Evolutionary conservation across 2,329 filamentous ascomycete genomes (phyloP).

Genomic region (Phyllosticta paracitricarpa): DNA sequence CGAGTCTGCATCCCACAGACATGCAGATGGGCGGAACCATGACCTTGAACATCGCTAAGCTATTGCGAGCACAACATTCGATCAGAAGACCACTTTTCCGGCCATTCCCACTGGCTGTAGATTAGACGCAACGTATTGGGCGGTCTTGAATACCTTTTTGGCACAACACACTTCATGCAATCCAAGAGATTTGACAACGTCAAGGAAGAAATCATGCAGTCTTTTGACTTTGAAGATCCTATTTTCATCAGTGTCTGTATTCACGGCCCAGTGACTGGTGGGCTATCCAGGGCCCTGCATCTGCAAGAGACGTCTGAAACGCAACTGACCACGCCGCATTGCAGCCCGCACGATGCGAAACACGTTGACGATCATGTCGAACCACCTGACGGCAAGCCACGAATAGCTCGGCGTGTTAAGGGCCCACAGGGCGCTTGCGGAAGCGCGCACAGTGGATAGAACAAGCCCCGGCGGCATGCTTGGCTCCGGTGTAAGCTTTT

Average conservation of each 20-base stretch:
- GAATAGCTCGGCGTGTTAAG: background rate
- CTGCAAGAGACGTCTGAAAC: background rate
- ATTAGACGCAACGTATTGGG: background rate
- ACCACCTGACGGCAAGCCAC: background rate
- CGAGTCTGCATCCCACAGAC: background rate
- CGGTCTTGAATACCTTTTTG: background rate
- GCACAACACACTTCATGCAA: background rate
- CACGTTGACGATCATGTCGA: background rate
- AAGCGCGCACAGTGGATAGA: background rate
- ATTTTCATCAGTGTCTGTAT: background rate
- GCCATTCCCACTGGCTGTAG: background rate
- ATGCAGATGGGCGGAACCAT: background rate
- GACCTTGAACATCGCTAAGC: background rate
- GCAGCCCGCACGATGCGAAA: background rate
- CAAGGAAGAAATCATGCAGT: background rate
- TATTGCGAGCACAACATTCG: background rate
- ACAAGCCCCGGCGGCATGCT: background rate
- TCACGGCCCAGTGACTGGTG: background rate
- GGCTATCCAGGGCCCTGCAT: background rate
- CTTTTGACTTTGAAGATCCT: background rate
- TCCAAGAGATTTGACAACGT: background rate
- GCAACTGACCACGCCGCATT: background rate
- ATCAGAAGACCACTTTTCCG: background rate
- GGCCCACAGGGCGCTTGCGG: background rate
- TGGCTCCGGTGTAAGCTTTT: background rate